Evolutionary conservation across 495 filamentous ascomycete species (phyloP).

Genomic region (Trichocladium antarcticum): DNA sequence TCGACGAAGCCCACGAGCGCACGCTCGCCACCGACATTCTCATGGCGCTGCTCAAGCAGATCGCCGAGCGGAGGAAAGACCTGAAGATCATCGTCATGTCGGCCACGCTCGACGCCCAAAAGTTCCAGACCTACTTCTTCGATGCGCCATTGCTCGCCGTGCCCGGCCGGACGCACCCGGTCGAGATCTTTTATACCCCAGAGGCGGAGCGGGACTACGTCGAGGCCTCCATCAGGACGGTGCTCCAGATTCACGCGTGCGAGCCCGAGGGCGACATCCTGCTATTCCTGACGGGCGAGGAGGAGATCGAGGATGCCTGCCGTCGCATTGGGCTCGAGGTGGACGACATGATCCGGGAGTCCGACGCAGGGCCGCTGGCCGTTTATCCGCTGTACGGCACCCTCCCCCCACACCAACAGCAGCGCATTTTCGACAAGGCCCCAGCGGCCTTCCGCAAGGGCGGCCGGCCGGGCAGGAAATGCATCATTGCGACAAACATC

Average conservation of each 20-base stretch:
- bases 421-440: slow-evolving; percentile 85
- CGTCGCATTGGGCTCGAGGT: slow-evolving; percentile 82
- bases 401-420: slow-evolving; percentile 82
- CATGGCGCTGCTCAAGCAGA: slow-evolving; percentile 88
- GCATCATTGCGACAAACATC: slow-evolving; percentile 93
- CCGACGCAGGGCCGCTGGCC: slow-evolving; percentile 76
- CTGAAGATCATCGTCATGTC: slow-evolving; percentile 98
- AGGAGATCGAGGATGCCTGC: slow-evolving; percentile 95
- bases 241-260: slow-evolving; percentile 87
- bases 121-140: slow-evolving; percentile 97
- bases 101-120: slow-evolving; percentile 90
- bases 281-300: slow-evolving; percentile 93
- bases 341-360: slow-evolving; percentile 82
- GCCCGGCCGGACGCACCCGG: slow-evolving; percentile 88
- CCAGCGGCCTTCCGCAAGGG: slow-evolving; percentile 60
- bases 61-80: slow-evolving; percentile 66
- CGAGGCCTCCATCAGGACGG: slow-evolving; percentile 85
- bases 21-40: slow-evolving; percentile 91
- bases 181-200: slow-evolving; percentile 97
- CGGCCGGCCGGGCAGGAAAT: slow-evolving; percentile 84
- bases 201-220: slow-evolving; percentile 95
- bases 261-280: slow-evolving; percentile 92
- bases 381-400: slow-evolving; percentile 94
- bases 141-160: slow-evolving; percentile 88
- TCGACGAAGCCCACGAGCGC: slow-evolving; percentile 95